Evolutionary conservation across 345 rosid genomes (phyloP), one percentile per base, ranked within the genome.

Genomic region (Laguncularia racemosa): DNA sequence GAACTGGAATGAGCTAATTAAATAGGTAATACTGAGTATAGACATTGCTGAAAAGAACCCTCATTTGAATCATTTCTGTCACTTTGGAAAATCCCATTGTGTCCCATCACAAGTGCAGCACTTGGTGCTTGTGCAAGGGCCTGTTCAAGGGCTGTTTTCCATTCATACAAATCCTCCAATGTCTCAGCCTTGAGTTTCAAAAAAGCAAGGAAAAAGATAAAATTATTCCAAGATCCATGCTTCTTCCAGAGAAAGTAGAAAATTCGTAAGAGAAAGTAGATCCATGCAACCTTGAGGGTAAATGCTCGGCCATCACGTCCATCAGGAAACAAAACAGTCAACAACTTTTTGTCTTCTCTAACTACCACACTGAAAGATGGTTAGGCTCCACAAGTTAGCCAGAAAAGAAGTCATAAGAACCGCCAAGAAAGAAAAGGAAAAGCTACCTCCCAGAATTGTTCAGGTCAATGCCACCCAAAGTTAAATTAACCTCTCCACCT

Each of bases 281-380:
- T n/a, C n/a, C n/a, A n/a, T 55, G 23, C 53, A 70, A 88, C 98
- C 99, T 93, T 93, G 63, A 93, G 96, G 50, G 97, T 93, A 75
- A 93, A 93, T 55, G 97, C 99, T 76, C 99, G 84, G 48, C 99
- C 99, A 79, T 89, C 99, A 65, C 97, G 92, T 66, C 99, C 99
- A 75, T 93, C 99, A 64, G 99, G 99, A 75, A 93, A 93, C 63
- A 93, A 72, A 20, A 93, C 97, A 47, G 99, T 93, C 73, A 93
- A 70, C 65, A 93, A 74, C 58, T 87, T 93, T 70, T 93, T 93
- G 65, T 93, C 97, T 75, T 89, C 97, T 79, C 99, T 77, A 46
- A 89, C 99, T 69, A 93, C 97, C 58, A 93, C 97, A 57, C 97
- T 93, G 88, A 71, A 80, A 76, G 55, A 53, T 16, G 49, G 49